Evolutionary conservation across 805 yeast species (phyloP), one percentile per base, ranked within the genome.

Genomic region (Monosporozyma servazzii): DNA sequence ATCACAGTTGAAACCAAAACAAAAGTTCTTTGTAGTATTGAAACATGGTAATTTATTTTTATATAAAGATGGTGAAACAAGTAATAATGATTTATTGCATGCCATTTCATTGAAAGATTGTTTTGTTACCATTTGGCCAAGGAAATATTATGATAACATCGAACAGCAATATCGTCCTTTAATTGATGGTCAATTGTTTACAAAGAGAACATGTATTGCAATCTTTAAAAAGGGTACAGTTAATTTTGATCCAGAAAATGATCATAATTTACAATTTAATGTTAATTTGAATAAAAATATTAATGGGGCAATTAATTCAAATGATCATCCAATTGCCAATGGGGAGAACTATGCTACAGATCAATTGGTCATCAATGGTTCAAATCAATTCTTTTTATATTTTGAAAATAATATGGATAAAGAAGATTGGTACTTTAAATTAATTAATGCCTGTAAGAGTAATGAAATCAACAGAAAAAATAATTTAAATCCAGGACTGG

Each of bases 341-440:
- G n/a, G 25, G 4, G 47, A 30, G 11, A 44, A 18, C 5, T 13
- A 18, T 33, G 13, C 41, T 15, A 39, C 46, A 40, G 54, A 30
- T 43, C 27, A 44, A 27, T 29, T 45, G n/a, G 18, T 37, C 20
- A 40, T 39, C 6, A 49, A 44, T 13, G 48, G 48, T 5, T 55
- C 63, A 52, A 68, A 55, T 18, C 65, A 69, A 5, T 78, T 78
- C 59, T 91, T 77, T 65, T 67, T 91, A 3, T 87, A 88, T 65
- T 78, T 84, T 44, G 95, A 88, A 58, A 76, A 81, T 47, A 88
- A 89, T 57, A 76, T 76, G 51, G 89, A 84, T 46, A 91, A 91
- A 61, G 99, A 93, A 66, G 96, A 91, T 64, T 83, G 96, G 86
- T 93, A 91, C 64, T 89, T 88, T 67, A 82, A 87, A 0, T 71